Percentiles rank a stretch among this genome's conserved stretches.
phyloP scores from a whole-genome alignment of 106 monocot genomes.

The Dioscorea zingiberensis region DNA sequence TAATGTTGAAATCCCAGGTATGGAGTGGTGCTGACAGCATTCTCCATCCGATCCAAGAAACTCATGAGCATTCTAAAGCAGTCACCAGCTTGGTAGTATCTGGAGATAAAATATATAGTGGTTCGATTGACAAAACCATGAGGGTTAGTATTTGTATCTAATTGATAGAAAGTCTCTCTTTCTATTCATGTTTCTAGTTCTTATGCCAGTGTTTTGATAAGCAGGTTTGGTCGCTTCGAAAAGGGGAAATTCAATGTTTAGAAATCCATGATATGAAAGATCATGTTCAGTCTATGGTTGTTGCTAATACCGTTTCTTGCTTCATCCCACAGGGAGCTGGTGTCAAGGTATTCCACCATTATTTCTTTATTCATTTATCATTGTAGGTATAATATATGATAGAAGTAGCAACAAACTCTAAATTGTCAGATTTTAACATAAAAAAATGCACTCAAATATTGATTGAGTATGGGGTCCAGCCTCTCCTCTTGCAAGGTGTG shows the following conservation, averaged over 20 bases:
- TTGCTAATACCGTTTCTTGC: conserved; percentile 42
- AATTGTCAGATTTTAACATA: too few species aligned
- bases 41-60: conserved; percentile 34
- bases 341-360: conserved; percentile 33
- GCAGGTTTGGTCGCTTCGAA: conserved; percentile 41
- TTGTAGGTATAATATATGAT: too few species aligned
- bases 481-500: too few species aligned
- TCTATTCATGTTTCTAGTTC: neutral
- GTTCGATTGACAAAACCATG: conserved; percentile 44
- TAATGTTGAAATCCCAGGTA: conserved; percentile 11
- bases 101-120: conserved; percentile 46
- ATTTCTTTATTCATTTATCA: neutral
- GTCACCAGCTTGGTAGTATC: conserved; percentile 48
- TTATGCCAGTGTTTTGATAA: neutral
- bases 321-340: conserved; percentile 50
- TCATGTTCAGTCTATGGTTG: conserved; percentile 31
- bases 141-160: conserved; percentile 17
- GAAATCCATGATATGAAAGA: conserved; percentile 52
- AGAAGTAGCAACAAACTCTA: neutral
- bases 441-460: too few species aligned
- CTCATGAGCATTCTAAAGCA: conserved; percentile 43
- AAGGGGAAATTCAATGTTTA: conserved; percentile 20
- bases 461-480: too few species aligned
- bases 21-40: conserved; percentile 28
- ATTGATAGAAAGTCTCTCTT: neutral